Conservation (phyloP, 257 asterid genomes). For the Coffea canephora region DNA sequence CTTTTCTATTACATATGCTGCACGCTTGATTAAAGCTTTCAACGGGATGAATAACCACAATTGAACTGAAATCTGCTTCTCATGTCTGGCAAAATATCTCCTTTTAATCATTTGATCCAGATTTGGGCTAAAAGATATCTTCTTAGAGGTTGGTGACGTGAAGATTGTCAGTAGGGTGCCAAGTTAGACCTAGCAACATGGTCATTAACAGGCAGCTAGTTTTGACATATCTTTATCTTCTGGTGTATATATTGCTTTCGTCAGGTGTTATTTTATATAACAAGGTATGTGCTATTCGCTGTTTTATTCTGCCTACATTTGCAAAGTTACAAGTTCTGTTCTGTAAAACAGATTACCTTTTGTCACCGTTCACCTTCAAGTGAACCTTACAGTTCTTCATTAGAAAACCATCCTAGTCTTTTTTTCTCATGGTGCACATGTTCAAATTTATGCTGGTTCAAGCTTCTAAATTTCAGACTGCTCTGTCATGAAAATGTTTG, state of each 20-base stretch:
- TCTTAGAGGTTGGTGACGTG: constrained; percentile 27
- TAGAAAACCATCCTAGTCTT: neutral
- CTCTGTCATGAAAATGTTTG: neutral
- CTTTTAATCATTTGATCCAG: constrained; percentile 14
- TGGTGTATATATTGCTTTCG: constrained; percentile 71
- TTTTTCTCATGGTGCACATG: neutral
- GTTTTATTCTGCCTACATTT: neutral
- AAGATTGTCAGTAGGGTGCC: constrained; percentile 28
- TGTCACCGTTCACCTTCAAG: neutral
- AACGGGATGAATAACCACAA: constrained; percentile 22
- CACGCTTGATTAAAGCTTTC: neutral
- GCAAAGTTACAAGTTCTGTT: neutral
- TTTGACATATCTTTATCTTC: constrained; percentile 77
- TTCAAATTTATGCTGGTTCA: neutral
- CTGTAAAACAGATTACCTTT: neutral
- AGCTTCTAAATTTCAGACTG: neutral
- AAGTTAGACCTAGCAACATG: constrained; percentile 31
- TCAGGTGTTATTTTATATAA: constrained; percentile 92
- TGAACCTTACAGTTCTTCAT: neutral
- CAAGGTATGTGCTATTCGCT: constrained; percentile 51
- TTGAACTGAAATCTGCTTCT: constrained; percentile 27
- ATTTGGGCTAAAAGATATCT: constrained; percentile 16
- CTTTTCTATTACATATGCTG: neutral
- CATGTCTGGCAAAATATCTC: constrained; percentile 21
- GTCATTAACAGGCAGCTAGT: constrained; percentile 80